Percentiles rank a stretch among this genome's conserved stretches.
Conservation (phyloP, 2,329 filamentous ascomycete species). For the Aurifilum marmelostoma region DNA sequence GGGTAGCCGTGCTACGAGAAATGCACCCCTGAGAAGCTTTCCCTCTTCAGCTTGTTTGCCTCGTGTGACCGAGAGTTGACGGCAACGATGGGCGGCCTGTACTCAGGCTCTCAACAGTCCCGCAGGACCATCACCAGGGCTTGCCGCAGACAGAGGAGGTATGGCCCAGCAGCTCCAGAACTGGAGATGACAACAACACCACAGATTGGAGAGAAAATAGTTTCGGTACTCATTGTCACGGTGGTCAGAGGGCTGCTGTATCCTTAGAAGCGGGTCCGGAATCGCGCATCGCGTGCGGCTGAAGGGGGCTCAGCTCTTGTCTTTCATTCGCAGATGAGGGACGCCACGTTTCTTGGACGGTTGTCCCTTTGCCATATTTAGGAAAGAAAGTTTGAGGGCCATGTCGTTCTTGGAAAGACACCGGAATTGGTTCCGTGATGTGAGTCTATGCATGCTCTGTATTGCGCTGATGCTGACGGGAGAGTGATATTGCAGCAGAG, state of each 20-base stretch:
- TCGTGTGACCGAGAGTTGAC: background rate
- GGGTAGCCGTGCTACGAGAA: too few species aligned
- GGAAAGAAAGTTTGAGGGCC: background rate
- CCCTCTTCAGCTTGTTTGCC: background rate
- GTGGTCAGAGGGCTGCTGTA: too few species aligned
- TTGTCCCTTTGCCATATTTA: background rate
- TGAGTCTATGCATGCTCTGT: too few species aligned
- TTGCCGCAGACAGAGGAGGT: too few species aligned
- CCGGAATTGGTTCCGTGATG: background rate
- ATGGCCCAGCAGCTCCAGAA: background rate
- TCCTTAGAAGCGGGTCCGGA: background rate
- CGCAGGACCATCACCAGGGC: background rate
- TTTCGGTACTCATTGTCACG: background rate
- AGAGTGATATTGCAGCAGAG: background rate
- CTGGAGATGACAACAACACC: background rate
- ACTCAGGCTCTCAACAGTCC: background rate
- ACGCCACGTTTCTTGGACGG: conserved; percentile 5
- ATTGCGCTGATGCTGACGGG: background rate
- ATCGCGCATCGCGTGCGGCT: background rate
- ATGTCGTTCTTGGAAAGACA: background rate
- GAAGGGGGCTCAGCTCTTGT: background rate
- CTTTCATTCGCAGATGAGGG: background rate
- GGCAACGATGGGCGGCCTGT: background rate
- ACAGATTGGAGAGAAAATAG: background rate
- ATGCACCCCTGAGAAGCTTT: too few species aligned